Base-by-base conservation (phyloP, 2,329 filamentous ascomycete genomes). In the Diplodia sapinea region DNA sequence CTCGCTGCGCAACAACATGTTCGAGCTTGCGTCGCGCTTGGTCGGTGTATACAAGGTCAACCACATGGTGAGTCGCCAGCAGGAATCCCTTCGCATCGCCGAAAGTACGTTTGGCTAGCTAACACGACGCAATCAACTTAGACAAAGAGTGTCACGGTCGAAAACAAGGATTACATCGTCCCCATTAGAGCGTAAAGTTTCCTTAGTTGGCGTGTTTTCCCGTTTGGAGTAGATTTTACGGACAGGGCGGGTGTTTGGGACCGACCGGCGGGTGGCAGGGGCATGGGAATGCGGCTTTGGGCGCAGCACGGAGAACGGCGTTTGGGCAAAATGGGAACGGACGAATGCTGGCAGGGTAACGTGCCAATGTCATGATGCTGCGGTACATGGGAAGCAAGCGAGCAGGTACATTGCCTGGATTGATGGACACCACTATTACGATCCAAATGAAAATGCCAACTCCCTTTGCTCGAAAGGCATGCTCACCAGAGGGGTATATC, bases 11-110 rank as follows among this genome's bases (percentile, higher is more conserved):
- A 99, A 99, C 82, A 99, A 99, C 84, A 99, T 99, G 95, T 99
- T 99, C 80, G 95, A 99, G 84, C 88, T 99, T 70, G 94, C 96
- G n/a, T 89, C 93, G 68, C 88, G 96, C 67, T 86, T 99, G 69
- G 93, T 99, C 15, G 96, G 96, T 72, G 95, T 99, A 67, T 99
- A 99, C 85, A 99, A 99, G 85, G 95, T 99, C 78, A 98, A 96
- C 81, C 94, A 99, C 80, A 99, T 98, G 88, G 84, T 86, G 75
- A 75, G 83, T 76, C 26, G 5, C n/a, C 3, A 20, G 33, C 13
- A 62, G 20, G 4, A 51, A n/a, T 15, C 6, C 17, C 43, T n/a
- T 11, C n/a, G 43, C n/a, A 47, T 47, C 61, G 8, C 40, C 43
- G 20, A 29, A 29, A 17, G 33, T 23, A 7, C 9, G 13, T 55